Evolutionary conservation across 2,329 filamentous ascomycete species (phyloP).

Genomic region (Fusarium sp.): DNA sequence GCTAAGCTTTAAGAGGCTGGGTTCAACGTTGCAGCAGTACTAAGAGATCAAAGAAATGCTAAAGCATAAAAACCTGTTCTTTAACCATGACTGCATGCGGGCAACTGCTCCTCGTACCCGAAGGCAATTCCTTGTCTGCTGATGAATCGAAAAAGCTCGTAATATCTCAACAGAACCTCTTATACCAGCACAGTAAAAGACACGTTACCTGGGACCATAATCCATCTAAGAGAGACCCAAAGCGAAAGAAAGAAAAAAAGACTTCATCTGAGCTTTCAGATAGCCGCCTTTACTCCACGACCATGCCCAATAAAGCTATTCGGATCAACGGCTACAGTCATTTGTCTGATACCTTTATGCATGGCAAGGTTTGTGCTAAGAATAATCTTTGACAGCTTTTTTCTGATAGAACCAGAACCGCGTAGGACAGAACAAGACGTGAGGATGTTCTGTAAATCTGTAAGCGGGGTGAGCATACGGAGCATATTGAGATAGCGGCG

Average conservation of each 20-base stretch:
- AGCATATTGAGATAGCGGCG: accelerated
- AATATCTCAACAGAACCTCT: neutral
- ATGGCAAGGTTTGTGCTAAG: neutral
- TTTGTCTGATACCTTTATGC: accelerated
- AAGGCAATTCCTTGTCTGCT: neutral
- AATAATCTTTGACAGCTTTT: accelerated
- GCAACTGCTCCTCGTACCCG: accelerated
- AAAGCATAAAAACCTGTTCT: accelerated
- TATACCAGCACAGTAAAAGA: accelerated
- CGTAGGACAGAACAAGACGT: no score
- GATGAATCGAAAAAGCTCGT: accelerated
- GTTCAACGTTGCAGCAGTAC: no score
- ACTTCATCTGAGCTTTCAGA: no score
- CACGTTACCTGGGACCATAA: no score
- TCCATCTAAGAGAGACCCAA: no score
- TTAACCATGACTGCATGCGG: accelerated
- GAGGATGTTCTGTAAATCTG: accelerated
- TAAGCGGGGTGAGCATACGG: neutral
- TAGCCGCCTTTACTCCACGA: no score
- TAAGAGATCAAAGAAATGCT: neutral
- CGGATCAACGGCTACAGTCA: no score
- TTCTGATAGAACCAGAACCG: neutral
- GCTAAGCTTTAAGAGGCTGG: neutral
- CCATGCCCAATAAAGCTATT: no score
- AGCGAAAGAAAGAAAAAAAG: no score